These are phyloP conservation scores for Aspergillus kassunensis DNA, from an alignment of 495 filamentous ascomycete genomes.

Conservation along the genomic window DNA sequence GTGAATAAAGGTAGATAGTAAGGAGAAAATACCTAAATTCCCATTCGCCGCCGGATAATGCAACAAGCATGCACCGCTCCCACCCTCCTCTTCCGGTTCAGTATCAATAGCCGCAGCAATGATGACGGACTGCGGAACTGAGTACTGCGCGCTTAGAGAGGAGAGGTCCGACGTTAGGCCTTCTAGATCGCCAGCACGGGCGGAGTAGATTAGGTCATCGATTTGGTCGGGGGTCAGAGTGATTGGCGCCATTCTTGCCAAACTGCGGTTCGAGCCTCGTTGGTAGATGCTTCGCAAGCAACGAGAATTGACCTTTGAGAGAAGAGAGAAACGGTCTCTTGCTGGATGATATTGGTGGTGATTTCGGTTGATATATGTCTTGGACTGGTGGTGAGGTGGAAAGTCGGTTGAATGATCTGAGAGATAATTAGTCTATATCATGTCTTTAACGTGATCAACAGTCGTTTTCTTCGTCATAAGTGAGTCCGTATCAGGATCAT, in stretches of 20 bases:
- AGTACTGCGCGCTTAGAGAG: conserved; percentile 52
- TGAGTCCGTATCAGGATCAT: too few relatives aligned
- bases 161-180: conserved; percentile 62
- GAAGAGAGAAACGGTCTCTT: too few relatives aligned
- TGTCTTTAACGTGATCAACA: too few relatives aligned
- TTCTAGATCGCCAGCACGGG: conserved; percentile 67
- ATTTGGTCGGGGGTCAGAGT: conserved; percentile 60
- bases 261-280: too few relatives aligned
- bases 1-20: background rate
- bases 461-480: too few relatives aligned
- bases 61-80: conserved; percentile 51
- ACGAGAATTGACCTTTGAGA: too few relatives aligned
- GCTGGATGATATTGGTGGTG: too few relatives aligned
- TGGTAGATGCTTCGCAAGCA: too few relatives aligned
- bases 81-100: conserved; percentile 59
- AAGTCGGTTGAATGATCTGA: too few relatives aligned
- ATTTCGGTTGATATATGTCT: too few relatives aligned
- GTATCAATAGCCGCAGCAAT: conserved; percentile 64
- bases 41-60: conserved; percentile 93
- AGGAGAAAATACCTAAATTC: conserved; percentile 56
- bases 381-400: too few relatives aligned
- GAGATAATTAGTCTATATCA: too few relatives aligned
- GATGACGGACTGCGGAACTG: conserved; percentile 49
- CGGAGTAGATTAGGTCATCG: conserved; percentile 82
- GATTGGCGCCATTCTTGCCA: conserved; percentile 33